phyloP scores from a whole-genome alignment of 192 early-diverging fungal genomes.

The Linnemannia elongata region DNA sequence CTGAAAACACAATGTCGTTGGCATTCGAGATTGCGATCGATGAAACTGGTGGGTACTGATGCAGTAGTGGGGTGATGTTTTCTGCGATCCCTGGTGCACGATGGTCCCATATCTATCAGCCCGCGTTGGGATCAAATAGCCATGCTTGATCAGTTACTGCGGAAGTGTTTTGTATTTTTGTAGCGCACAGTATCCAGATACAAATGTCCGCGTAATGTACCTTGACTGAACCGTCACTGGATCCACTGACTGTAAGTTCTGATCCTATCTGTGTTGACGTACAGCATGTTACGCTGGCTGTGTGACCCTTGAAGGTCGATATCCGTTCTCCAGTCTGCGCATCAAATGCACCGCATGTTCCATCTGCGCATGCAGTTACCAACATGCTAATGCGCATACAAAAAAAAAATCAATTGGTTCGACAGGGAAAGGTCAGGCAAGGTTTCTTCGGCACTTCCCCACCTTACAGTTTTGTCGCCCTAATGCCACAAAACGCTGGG shows the following conservation, averaged over 20 bases:
- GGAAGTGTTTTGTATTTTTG: too few species aligned
- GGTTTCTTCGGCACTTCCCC: too few species aligned
- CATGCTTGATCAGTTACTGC: too few species aligned
- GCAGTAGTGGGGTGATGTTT: background rate
- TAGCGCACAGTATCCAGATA: too few species aligned
- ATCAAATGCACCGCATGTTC: conserved; percentile 10
- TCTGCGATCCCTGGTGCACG: background rate
- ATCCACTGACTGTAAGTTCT: background rate
- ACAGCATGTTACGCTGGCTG: background rate
- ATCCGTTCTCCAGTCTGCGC: conserved; percentile 4
- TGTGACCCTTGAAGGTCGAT: background rate
- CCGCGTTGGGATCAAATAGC: background rate
- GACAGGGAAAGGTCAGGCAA: background rate
- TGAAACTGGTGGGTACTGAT: background rate
- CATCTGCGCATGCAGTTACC: conserved; percentile 8
- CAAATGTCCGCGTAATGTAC: background rate
- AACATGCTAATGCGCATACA: background rate
- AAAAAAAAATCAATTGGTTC: background rate
- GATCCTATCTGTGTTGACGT: background rate
- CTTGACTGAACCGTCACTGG: background rate
- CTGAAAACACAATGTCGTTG: background rate
- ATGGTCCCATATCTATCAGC: background rate
- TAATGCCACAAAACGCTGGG: background rate
- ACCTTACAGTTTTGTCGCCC: background rate
- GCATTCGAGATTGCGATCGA: background rate